phyloP scores from a whole-genome alignment of 768 basidiomycete genomes.

The Sarcodon aspratus region DNA sequence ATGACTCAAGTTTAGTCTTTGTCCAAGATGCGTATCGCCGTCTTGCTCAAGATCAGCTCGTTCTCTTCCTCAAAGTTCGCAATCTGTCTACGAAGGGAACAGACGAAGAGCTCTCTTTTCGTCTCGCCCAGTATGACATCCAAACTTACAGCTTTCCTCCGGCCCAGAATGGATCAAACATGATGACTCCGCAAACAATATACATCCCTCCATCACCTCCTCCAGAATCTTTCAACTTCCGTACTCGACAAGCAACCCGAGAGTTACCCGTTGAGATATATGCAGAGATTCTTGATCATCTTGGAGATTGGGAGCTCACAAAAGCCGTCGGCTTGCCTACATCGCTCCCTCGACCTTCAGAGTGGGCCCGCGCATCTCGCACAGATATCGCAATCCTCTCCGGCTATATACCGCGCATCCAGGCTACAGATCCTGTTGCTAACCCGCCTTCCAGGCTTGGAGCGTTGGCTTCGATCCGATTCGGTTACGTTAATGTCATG shows the following conservation, averaged over 20 bases:
- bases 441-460: slow-evolving; percentile 62
- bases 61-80: slow-evolving; percentile 66
- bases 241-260: slow-evolving; percentile 25
- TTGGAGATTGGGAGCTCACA: slow-evolving; percentile 79
- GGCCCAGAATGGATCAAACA: slow-evolving; percentile 11
- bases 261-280: slow-evolving; percentile 71
- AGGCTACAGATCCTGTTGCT: slow-evolving; percentile 40
- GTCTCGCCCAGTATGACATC: slow-evolving; percentile 66
- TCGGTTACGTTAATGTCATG: slow-evolving; percentile 68
- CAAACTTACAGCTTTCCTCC: slow-evolving; percentile 56
- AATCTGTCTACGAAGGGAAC: slow-evolving; percentile 56
- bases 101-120: slow-evolving; percentile 52
- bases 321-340: slow-evolving; percentile 70
- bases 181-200: slow-evolving; percentile 1
- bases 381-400: slow-evolving; percentile 68
- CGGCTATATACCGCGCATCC: slow-evolving; percentile 47
- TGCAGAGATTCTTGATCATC: slow-evolving; percentile 64
- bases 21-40: slow-evolving; percentile 62
- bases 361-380: slow-evolving; percentile 61
- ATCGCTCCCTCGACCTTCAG: slow-evolving; percentile 47
- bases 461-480: slow-evolving; percentile 53
- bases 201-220: slow-evolving; percentile 2
- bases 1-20: slow-evolving; percentile 20
- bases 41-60: slow-evolving; percentile 54
- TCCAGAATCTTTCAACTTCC: slow-evolving; percentile 8